Evolutionary conservation across 768 basidiomycete species (phyloP), one percentile per base, ranked within the genome.

Genomic region (Pulveroboletus sp.): DNA sequence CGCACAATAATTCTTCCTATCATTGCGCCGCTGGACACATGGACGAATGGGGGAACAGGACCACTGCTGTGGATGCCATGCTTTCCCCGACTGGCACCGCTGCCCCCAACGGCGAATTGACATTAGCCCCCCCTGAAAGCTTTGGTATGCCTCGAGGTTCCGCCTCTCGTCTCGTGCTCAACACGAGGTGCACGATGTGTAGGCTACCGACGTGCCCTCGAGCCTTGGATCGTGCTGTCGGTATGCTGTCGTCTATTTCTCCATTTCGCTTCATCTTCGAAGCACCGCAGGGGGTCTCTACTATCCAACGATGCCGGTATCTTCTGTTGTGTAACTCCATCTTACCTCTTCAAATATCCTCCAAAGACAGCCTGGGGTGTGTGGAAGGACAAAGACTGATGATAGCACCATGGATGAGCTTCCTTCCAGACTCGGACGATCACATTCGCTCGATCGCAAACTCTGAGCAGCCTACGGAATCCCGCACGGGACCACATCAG

Each of bases 401-500:
- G 62, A 47, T 89, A 35, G 88, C 86, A 2, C 78, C 85, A 1
- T 89, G 86, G 89, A 86, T 87, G 84, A 86, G 83, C 54, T 40
- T 19, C 12, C 37, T 11, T 88, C 81, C 58, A 67, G 85, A 6
- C 60, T 86, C n/a, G 88, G 88, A 23, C 71, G 89, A 17, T 89
- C 87, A 23, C 89, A 91, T 65, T 70, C 81, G 3, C 74, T 91
- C 5, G 86, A 87, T 5, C 85, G 88, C 63, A 81, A 76, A 59
- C 75, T 88, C 11, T 87, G 87, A 4, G 86, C 86, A 16, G 71
- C 73, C 36, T 91, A 89, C 59, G 68, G 74, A 44, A 89, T 92
- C 47, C 85, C 87, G 19, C 88, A 92, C 63, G 89, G 89, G 9
- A 85, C 89, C 53, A 89, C 89, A 5, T 89, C 87, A n/a, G 86